phyloP scores from a whole-genome alignment of 1,139 yeast species.

The Yamadazyma kanchanaburiensis region DNA sequence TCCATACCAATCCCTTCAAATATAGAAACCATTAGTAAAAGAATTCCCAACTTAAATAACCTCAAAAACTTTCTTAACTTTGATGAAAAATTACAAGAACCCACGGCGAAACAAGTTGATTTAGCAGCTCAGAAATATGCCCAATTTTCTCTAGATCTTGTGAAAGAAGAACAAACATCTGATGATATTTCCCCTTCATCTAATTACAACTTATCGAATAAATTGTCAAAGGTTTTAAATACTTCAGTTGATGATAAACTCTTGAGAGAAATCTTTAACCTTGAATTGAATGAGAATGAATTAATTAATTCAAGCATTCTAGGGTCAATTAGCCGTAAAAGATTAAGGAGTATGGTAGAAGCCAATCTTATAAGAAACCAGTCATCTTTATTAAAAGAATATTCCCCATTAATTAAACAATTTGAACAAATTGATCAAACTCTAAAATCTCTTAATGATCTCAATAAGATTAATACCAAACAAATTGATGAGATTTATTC shows the following conservation, averaged over 20 bases:
- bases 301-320: slow-evolving; percentile 51
- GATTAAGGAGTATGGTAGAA: slow-evolving; percentile 67
- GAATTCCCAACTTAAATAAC: slow-evolving; percentile 31
- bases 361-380: slow-evolving; percentile 67
- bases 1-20: slow-evolving; percentile 41
- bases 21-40: slow-evolving; percentile 35
- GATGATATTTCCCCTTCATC: slow-evolving; percentile 5
- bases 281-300: slow-evolving; percentile 26
- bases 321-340: slow-evolving; percentile 58
- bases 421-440: slow-evolving; percentile 41
- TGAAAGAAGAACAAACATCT: slow-evolving; percentile 8
- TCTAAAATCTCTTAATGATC: slow-evolving; percentile 37
- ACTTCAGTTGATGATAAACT: slow-evolving; percentile 46
- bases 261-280: slow-evolving; percentile 44
- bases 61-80: slow-evolving; percentile 27
- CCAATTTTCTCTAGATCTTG: slow-evolving; percentile 22
- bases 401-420: slow-evolving; percentile 51
- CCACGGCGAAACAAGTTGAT: slow-evolving; percentile 6
- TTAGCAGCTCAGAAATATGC: slow-evolving; percentile 40
- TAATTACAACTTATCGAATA: slow-evolving; percentile 32
- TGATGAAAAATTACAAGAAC: slow-evolving; percentile 12
- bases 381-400: slow-evolving; percentile 55
- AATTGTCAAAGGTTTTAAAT: slow-evolving; percentile 51
- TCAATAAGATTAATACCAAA: slow-evolving; percentile 29
- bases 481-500: slow-evolving; percentile 27